Conservation (phyloP, 768 basidiomycete species). For the Phylloporus scabripes region DNA sequence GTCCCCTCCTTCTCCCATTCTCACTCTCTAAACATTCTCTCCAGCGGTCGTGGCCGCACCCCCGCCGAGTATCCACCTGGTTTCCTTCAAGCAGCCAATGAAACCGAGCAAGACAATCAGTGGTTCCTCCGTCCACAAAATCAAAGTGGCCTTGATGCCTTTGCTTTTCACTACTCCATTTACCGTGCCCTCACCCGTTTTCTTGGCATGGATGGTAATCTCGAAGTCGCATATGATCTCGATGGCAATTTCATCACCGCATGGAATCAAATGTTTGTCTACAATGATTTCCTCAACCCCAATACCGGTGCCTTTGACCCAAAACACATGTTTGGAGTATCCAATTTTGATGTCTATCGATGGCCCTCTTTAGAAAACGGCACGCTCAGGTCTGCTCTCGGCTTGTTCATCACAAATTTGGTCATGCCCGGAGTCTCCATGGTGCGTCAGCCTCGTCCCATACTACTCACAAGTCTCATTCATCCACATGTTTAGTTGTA, state of each 20-base stretch:
- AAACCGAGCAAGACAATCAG: conserved; percentile 54
- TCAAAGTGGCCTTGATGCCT: conserved; percentile 62
- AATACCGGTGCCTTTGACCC: conserved; percentile 65
- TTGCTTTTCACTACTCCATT: conserved; percentile 92
- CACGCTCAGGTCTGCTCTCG: conserved; percentile 68
- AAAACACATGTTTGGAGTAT: conserved; percentile 85
- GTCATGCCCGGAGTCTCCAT: conserved; percentile 86
- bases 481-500: conserved; percentile 44
- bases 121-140: conserved; percentile 74
- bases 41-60: conserved; percentile 84
- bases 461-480: background rate
- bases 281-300: conserved; percentile 82
- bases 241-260: conserved; percentile 78
- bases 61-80: conserved; percentile 62
- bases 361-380: conserved; percentile 90
- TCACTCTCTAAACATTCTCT: background rate
- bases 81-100: conserved; percentile 63
- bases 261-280: conserved; percentile 89
- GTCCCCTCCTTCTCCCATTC: conserved; percentile 22
- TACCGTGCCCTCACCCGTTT: conserved; percentile 84
- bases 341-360: conserved; percentile 91
- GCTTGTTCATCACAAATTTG: conserved; percentile 70
- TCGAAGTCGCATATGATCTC: conserved; percentile 84
- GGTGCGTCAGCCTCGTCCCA: conserved; percentile 34
- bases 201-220: conserved; percentile 94